Conservation (phyloP, 805 yeast genomes). For the Suhomyces kilbournensis region DNA sequence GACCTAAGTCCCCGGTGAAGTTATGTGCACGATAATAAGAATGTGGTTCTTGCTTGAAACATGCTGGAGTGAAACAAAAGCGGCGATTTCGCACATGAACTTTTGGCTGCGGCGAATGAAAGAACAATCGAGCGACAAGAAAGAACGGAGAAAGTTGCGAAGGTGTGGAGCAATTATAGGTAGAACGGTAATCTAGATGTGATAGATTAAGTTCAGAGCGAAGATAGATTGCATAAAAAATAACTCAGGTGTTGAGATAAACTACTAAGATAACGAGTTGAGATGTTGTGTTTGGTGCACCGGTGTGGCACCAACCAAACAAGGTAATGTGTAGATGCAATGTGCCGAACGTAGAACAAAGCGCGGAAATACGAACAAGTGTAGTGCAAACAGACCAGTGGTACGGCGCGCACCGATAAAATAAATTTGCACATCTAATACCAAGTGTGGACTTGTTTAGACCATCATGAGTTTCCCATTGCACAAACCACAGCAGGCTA, state of each 20-base stretch:
- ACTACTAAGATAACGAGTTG: neutral
- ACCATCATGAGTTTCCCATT: neutral
- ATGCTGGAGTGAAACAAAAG: neutral
- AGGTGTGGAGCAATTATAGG: neutral
- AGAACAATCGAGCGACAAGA: neutral
- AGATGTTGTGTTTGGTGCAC: neutral
- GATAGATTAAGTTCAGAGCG: too few relatives aligned
- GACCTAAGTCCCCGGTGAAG: neutral
- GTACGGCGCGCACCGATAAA: neutral
- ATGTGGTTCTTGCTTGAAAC: neutral
- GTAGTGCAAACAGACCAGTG: neutral
- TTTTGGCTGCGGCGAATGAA: neutral
- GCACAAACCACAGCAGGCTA: neutral
- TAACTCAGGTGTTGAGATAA: too few relatives aligned
- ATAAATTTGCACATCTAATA: neutral
- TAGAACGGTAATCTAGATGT: neutral
- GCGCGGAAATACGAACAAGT: neutral
- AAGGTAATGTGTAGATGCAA: neutral
- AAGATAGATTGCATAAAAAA: too few relatives aligned
- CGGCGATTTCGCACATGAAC: neutral
- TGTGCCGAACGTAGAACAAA: neutral
- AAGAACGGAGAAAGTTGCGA: neutral
- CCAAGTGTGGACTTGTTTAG: neutral
- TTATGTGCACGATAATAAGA: neutral
- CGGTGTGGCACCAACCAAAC: neutral